Conservation (phyloP, 2,329 filamentous ascomycete genomes). For the Neofusicoccum umdonicola region DNA sequence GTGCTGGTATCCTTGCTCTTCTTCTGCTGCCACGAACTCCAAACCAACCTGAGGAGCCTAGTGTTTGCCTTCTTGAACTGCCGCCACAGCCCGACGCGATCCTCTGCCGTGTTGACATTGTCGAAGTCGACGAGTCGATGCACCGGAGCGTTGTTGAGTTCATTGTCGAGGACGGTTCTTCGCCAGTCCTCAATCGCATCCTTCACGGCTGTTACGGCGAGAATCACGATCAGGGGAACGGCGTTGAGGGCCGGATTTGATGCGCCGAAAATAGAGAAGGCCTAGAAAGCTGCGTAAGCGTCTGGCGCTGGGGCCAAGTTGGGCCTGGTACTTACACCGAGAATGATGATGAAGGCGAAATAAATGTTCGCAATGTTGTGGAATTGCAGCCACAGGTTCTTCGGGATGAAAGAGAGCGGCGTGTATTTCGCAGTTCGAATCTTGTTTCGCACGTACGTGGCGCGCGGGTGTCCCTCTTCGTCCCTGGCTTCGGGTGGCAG, state of each 20-base stretch:
- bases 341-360: constrained; percentile 93
- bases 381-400: constrained; percentile 97
- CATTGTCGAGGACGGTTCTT: constrained; percentile 83
- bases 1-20: constrained; percentile 39
- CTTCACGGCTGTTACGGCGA: constrained; percentile 84
- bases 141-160: constrained; percentile 93
- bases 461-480: constrained; percentile 71
- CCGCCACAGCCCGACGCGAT: constrained; percentile 83
- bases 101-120: constrained; percentile 89
- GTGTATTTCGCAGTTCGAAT: constrained; percentile 98
- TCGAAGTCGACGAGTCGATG: constrained; percentile 85
- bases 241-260: constrained; percentile 85
- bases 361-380: constrained; percentile 99
- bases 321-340: constrained; percentile 68
- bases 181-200: constrained; percentile 95
- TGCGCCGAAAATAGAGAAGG: constrained; percentile 94
- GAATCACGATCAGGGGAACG: constrained; percentile 89
- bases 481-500: constrained; percentile 74
- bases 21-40: constrained; percentile 44
- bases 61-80: constrained; percentile 86
- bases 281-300: constrained; percentile 53
- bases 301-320: constrained; percentile 18
- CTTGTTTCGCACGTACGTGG: constrained; percentile 83
- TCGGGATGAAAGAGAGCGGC: constrained; percentile 88
- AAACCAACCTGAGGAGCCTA: constrained; percentile 57